Evolutionary conservation across 1,139 yeast genomes (phyloP).

Genomic region (Chernovozyma aurita): DNA sequence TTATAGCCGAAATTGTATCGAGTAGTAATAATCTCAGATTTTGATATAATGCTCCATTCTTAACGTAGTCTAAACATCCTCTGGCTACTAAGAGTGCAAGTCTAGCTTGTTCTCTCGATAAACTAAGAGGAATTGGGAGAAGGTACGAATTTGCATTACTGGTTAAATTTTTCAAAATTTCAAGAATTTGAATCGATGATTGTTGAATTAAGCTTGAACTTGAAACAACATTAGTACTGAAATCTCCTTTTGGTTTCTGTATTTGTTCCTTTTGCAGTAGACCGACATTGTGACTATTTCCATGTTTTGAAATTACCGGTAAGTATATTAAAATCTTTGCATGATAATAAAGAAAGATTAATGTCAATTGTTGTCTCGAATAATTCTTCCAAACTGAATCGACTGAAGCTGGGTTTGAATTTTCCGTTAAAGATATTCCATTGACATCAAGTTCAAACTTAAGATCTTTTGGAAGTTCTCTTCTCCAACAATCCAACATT

Average conservation of each 20-base stretch:
- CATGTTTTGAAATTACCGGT: slow-evolving; percentile 58
- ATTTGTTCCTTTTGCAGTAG: slow-evolving; percentile 38
- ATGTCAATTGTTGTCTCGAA: slow-evolving; percentile 51
- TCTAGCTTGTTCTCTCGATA: slow-evolving; percentile 65
- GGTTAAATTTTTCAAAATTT: slow-evolving; percentile 49
- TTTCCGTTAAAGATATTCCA: slow-evolving; percentile 46
- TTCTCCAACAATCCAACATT: slow-evolving; percentile 73
- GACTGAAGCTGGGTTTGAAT: slow-evolving; percentile 24
- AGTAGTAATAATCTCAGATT: slow-evolving; percentile 57
- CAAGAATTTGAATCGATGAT: slow-evolving; percentile 63
- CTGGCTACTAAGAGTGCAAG: slow-evolving; percentile 69
- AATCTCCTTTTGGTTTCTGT: slow-evolving; percentile 23
- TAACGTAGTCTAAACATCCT: slow-evolving; percentile 76
- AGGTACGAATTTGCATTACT: slow-evolving; percentile 27
- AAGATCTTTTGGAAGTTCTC: slow-evolving; percentile 59
- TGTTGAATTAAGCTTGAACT: slow-evolving; percentile 67
- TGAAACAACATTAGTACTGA: slow-evolving; percentile 22
- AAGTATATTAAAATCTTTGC: slow-evolving; percentile 77
- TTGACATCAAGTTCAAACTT: slow-evolving; percentile 65
- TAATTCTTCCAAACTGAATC: slow-evolving; percentile 29
- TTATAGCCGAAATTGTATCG: slow-evolving; percentile 46
- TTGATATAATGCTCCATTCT: slow-evolving; percentile 76
- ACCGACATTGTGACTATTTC: slow-evolving; percentile 42
- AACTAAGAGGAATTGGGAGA: slow-evolving; percentile 67
- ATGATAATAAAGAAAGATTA: slow-evolving; percentile 68